Evolutionary conservation across 129 eudicot species (phyloP).

Genomic region (Centaurea solstitialis): DNA sequence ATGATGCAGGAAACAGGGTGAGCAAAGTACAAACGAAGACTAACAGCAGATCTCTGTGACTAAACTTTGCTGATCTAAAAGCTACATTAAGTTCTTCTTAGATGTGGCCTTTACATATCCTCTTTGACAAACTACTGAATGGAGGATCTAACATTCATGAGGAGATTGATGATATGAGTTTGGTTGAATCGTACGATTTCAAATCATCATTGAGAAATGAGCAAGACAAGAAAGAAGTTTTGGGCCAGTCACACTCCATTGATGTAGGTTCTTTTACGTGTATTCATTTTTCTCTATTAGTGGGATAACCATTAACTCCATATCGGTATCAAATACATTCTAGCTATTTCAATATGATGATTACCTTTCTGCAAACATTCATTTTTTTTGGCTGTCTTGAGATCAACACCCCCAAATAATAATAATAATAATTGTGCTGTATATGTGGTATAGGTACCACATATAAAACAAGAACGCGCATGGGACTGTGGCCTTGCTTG

Average conservation of each 20-base stretch:
- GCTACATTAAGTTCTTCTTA: not conserved
- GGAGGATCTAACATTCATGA: constrained; percentile 44
- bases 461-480: constrained; percentile 63
- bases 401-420: not conserved
- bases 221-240: constrained; percentile 29
- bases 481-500: constrained; percentile 99
- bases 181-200: constrained; percentile 40
- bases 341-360: not conserved
- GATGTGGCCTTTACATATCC: constrained; percentile 75
- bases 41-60: not conserved
- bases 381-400: not conserved
- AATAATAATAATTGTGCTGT: not conserved
- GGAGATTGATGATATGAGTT: constrained; percentile 24
- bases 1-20: constrained; percentile 13
- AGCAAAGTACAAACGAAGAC: constrained; percentile 17
- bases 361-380: not conserved
- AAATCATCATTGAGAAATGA: constrained; percentile 34
- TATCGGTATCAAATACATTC: not conserved
- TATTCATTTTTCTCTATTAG: not conserved
- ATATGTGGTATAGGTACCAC: constrained; percentile 62
- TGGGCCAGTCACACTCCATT: constrained; percentile 45
- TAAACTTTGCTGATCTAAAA: constrained; percentile 13
- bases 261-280: constrained; percentile 47
- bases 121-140: constrained; percentile 64
- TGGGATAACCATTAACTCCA: not conserved